Conservation (phyloP, 805 yeast species). For the Yarrowia hollandica region DNA sequence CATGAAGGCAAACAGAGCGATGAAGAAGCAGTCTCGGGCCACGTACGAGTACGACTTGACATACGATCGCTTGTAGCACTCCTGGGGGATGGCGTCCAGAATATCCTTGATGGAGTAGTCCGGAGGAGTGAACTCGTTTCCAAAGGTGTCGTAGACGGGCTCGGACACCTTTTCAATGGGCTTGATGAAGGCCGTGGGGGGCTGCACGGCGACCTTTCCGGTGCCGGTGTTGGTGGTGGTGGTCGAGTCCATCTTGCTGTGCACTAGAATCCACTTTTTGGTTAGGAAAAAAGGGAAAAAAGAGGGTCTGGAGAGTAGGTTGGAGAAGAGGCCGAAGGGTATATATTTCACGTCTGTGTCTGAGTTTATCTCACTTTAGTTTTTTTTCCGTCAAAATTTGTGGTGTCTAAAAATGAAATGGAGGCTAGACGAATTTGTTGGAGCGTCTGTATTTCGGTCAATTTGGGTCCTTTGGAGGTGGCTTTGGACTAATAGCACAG, state of each 20-base stretch:
- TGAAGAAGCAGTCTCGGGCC: slow-evolving; percentile 56
- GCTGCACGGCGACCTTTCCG: slow-evolving; percentile 27
- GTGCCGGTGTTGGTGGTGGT: slow-evolving; percentile 24
- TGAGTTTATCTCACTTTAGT: not conserved
- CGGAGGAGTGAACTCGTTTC: slow-evolving; percentile 70
- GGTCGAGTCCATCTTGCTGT: slow-evolving; percentile 15
- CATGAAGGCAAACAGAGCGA: slow-evolving; percentile 51
- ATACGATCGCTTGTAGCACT: slow-evolving; percentile 68
- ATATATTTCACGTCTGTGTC: not conserved
- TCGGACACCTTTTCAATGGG: slow-evolving; percentile 8
- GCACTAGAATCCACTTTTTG: too few relatives aligned
- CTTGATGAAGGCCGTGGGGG: slow-evolving; percentile 24
- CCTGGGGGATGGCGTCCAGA: slow-evolving; percentile 66
- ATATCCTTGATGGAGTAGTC: slow-evolving; percentile 76
- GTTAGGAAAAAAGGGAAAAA: too few relatives aligned
- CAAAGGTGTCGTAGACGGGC: slow-evolving; percentile 52
- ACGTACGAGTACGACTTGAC: slow-evolving; percentile 61
- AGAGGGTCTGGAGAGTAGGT: not conserved
- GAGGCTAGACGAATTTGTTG: too few relatives aligned
- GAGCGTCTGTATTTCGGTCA: too few relatives aligned
- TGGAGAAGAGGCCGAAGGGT: not conserved
- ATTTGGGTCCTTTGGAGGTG: too few relatives aligned
- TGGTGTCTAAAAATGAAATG: too few relatives aligned
- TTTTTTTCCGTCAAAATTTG: too few relatives aligned
- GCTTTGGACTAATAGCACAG: too few relatives aligned